phyloP scores from a whole-genome alignment of 2,329 filamentous ascomycete species.

The Beauveria asiatica region DNA sequence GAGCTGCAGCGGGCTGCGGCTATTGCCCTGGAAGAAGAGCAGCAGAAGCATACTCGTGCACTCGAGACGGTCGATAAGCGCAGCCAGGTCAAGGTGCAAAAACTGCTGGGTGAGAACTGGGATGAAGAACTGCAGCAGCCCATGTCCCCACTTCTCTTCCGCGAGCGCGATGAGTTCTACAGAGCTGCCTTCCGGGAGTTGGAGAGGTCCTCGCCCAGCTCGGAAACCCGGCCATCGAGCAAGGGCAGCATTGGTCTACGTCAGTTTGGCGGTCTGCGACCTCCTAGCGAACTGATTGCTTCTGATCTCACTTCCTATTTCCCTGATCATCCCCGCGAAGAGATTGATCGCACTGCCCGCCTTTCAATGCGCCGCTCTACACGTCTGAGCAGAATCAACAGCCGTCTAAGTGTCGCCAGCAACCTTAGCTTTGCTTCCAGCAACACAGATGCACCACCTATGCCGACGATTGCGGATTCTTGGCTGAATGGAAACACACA shows the following conservation, averaged over 20 bases:
- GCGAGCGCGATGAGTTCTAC: slow-evolving; percentile 61
- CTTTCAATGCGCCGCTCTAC: slow-evolving; percentile 86
- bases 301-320: slow-evolving; percentile 96
- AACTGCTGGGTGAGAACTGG: slow-evolving; percentile 81
- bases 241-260: slow-evolving; percentile 51
- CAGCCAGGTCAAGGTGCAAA: slow-evolving; percentile 80
- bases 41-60: slow-evolving; percentile 59
- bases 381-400: slow-evolving; percentile 85
- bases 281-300: slow-evolving; percentile 93
- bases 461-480: slow-evolving; percentile 89
- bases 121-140: slow-evolving; percentile 74
- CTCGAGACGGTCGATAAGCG: slow-evolving; percentile 60
- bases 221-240: slow-evolving; percentile 31
- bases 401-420: slow-evolving; percentile 86
- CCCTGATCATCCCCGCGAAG: slow-evolving; percentile 85
- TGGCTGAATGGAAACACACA: slow-evolving; percentile 58
- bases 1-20: slow-evolving; percentile 82
- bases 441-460: slow-evolving; percentile 83
- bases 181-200: slow-evolving; percentile 50
- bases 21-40: slow-evolving; percentile 81
- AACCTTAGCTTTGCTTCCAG: slow-evolving; percentile 90
- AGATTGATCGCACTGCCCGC: slow-evolving; percentile 91
- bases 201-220: slow-evolving; percentile 43
- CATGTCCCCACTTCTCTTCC: slow-evolving; percentile 69
- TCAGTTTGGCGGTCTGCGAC: slow-evolving; percentile 83